phyloP scores from a whole-genome alignment of 345 rosid genomes.

The Salix exigua region DNA sequence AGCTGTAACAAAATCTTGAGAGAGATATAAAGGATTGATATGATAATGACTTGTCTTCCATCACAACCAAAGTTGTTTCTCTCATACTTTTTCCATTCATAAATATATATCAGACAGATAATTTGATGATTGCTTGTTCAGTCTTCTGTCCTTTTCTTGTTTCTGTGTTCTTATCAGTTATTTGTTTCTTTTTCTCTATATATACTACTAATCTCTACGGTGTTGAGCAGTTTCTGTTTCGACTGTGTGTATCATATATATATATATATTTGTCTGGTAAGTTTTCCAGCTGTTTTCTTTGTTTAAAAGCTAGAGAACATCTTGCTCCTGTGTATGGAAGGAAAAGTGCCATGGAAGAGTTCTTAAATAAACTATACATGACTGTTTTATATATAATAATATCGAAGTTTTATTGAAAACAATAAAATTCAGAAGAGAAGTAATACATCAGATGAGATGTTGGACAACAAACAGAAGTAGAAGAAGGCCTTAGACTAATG shows the following conservation, averaged over 20 bases:
- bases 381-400: too few relatives aligned
- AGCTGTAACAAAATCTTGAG: neutral
- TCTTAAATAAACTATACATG: neutral
- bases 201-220: neutral
- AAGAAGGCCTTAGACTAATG: too few relatives aligned
- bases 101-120: too few relatives aligned
- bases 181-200: neutral
- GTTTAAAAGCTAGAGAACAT: slow-evolving; percentile 1
- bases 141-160: neutral
- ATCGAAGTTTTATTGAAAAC: too few relatives aligned
- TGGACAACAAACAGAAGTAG: too few relatives aligned
- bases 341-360: neutral
- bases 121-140: neutral
- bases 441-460: too few relatives aligned
- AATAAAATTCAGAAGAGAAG: too few relatives aligned
- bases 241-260: too few relatives aligned
- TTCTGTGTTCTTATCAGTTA: neutral
- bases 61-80: slow-evolving; percentile 4
- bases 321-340: neutral
- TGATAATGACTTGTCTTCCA: slow-evolving; percentile 16
- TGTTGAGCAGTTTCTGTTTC: too few relatives aligned
- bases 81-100: neutral
- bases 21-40: neutral
- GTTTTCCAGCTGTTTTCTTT: neutral
- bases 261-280: neutral